Percentiles rank a stretch among this genome's conserved stretches.
Conservation (phyloP, 2,329 filamentous ascomycete genomes). For the Aspergillus sp. region DNA sequence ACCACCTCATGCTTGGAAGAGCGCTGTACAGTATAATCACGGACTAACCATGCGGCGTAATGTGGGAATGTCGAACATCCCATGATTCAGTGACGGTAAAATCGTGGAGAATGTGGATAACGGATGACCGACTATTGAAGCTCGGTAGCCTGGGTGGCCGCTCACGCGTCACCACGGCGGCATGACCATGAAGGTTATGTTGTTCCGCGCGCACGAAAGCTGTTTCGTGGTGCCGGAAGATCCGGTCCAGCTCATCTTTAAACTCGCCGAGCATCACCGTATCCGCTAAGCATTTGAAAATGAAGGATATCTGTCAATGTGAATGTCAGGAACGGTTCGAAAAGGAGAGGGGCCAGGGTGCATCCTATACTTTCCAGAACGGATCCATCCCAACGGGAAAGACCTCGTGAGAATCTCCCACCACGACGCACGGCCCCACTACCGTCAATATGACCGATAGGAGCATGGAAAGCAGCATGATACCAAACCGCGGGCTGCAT, state of each 20-base stretch:
- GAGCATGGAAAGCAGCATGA: neutral
- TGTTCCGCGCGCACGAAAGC: neutral
- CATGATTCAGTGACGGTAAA: neutral
- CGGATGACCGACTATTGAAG: neutral
- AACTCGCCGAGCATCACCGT: neutral
- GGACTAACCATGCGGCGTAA: neutral
- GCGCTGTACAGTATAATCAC: neutral
- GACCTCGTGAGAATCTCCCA: neutral
- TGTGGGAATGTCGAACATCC: neutral
- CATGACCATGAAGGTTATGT: neutral
- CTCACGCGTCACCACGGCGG: neutral
- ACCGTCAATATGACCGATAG: neutral
- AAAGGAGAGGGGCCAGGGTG: neutral
- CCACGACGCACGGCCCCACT: neutral
- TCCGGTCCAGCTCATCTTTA: neutral
- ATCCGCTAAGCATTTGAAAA: neutral
- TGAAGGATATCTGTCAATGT: neutral
- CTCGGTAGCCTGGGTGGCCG: neutral
- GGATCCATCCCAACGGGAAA: neutral
- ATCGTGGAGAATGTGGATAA: neutral
- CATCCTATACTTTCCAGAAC: neutral
- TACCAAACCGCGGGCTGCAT: neutral
- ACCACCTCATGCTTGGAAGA: no score
- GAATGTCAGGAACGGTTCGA: neutral
- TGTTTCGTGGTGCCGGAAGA: neutral